Evolutionary conservation across 2,329 filamentous ascomycete species (phyloP).

Genomic region (Diatrype stigma): DNA sequence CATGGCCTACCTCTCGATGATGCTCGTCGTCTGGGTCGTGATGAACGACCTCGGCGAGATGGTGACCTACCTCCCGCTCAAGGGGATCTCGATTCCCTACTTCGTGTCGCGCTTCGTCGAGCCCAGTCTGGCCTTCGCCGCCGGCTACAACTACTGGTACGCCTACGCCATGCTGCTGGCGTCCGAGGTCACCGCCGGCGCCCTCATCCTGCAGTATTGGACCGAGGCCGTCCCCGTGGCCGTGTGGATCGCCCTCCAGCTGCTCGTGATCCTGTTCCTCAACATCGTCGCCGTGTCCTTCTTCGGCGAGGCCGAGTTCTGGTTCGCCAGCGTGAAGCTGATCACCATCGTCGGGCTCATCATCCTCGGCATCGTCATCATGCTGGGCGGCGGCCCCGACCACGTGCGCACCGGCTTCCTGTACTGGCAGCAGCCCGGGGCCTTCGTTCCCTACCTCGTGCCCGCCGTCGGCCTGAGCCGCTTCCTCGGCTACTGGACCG

Average conservation of each 20-base stretch:
- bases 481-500: conserved; percentile 57
- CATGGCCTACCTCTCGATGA: conserved; percentile 61
- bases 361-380: conserved; percentile 51
- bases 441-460: conserved; percentile 45
- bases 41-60: conserved; percentile 55
- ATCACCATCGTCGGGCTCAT: conserved; percentile 55
- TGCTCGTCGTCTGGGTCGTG: conserved; percentile 47
- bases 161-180: conserved; percentile 55
- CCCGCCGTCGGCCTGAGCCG: conserved; percentile 43
- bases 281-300: conserved; percentile 54
- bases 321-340: conserved; percentile 58
- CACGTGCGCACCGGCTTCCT: conserved; percentile 45
- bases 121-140: conserved; percentile 51
- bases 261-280: conserved; percentile 48
- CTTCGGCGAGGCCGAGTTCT: conserved; percentile 60
- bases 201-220: conserved; percentile 60
- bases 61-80: conserved; percentile 50
- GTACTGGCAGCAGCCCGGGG: conserved; percentile 42
- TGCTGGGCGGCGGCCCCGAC: conserved; percentile 51
- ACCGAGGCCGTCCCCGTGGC: conserved; percentile 44
- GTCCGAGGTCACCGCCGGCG: conserved; percentile 54
- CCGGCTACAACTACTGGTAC: conserved; percentile 61
- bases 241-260: conserved; percentile 57
- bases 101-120: conserved; percentile 54
- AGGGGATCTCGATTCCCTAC: conserved; percentile 54